Evolutionary conservation across 192 early-diverging fungal genomes (phyloP), one percentile per base, ranked within the genome.

Genomic region (Coemansia sp.): DNA sequence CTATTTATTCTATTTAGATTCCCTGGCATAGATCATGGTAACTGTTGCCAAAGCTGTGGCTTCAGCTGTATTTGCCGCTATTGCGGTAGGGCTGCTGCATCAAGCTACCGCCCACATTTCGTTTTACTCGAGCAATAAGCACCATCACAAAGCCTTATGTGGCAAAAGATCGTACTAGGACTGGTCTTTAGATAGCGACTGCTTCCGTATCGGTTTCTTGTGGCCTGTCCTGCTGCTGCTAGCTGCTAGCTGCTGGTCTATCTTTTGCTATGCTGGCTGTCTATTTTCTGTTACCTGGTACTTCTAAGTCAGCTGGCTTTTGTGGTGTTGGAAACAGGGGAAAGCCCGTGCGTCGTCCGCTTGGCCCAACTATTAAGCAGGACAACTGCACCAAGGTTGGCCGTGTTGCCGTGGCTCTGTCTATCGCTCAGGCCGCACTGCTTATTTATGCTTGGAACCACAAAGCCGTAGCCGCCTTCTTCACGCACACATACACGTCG

Each of bases 311-410:
- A 6, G 5, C 32, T 8, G 42, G 61, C 21, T 46, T 68, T 12
- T 31, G 58, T 17, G 44, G 57, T 0, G 58, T 34, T 6, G 67
- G 67, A 8, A 46, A 48, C 42, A 11, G 19, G 7, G 41, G n/a
- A 34, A 61, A 37, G 12, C 59, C 77, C 15, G 63, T 75, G n/a
- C 58, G 73, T 17, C 68, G 69, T 14, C 77, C 72, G 11, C 55
- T 37, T 17, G 77, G 73, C 42, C 17, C 34, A 17, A 59, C 62
- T 2, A 44, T 45, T 6, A 23, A 73, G 11, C 51, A 63, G 3
- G 78, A 80, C 57, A 75, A 75, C 51, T 70, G 78, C 5, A 0
- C 63, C 14, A 23, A 19, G 2, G 32, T 44, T 2, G 78, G 73
- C n/a, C 14, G 42, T 7, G 23, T 27, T 5, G 29, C 51, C 4